A percentile compares a stretch with the other conserved stretches of the same genome.
Evolutionary conservation across 2,329 filamentous ascomycete species (phyloP).

Genomic region (Berkeleyomyces basicola): DNA sequence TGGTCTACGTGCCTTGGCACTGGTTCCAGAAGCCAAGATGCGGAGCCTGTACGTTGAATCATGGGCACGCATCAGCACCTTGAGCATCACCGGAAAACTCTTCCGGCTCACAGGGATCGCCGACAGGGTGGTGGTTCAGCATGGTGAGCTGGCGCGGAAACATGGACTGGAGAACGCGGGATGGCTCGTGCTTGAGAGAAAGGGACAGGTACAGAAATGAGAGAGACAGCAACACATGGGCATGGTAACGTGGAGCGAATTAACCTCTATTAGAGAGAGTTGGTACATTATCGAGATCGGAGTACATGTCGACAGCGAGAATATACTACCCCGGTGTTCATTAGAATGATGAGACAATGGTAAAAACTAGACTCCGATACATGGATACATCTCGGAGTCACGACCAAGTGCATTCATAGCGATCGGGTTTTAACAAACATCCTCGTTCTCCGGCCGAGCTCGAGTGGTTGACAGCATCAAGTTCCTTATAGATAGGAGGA

Average conservation of each 20-base stretch:
- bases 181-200: constrained; percentile 7
- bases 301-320: too few relatives aligned
- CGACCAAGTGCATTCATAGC: too few relatives aligned
- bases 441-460: too few relatives aligned
- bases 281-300: too few relatives aligned
- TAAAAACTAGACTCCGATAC: too few relatives aligned
- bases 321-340: too few relatives aligned
- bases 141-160: constrained; percentile 41
- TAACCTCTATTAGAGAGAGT: too few relatives aligned
- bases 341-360: too few relatives aligned
- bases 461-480: too few relatives aligned
- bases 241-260: background rate
- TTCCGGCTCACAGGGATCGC: constrained; percentile 47
- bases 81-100: constrained; percentile 74
- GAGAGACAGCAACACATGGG: background rate
- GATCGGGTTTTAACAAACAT: too few relatives aligned
- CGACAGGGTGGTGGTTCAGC: constrained; percentile 72
- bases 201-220: background rate
- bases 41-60: constrained; percentile 78
- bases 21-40: constrained; percentile 38
- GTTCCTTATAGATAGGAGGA: background rate
- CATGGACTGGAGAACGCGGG: constrained; percentile 19
- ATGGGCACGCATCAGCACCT: constrained; percentile 66
- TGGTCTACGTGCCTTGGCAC: constrained; percentile 28
- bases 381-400: too few relatives aligned